Conservation (phyloP, 495 filamentous ascomycete genomes). For the Aspergillus heteromorphus region DNA sequence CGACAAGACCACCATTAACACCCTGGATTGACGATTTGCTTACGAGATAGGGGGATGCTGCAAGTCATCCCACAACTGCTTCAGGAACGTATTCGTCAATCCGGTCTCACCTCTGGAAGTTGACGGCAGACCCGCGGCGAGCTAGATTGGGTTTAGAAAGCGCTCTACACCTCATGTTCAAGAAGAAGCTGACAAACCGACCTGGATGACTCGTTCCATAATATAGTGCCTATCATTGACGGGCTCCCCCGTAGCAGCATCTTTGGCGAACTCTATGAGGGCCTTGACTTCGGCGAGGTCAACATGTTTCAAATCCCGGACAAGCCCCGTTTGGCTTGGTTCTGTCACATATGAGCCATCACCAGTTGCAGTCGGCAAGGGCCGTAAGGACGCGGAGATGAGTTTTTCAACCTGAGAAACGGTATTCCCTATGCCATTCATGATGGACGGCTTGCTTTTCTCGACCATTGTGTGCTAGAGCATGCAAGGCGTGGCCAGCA, state of each 20-base stretch:
- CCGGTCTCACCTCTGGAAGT: conserved; percentile 46
- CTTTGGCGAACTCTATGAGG: conserved; percentile 47
- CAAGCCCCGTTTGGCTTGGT: conserved; percentile 27
- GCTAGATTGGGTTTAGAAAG: conserved; percentile 14
- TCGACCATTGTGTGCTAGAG: conserved; percentile 21
- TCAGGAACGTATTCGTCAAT: conserved; percentile 57
- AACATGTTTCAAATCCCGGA: conserved; percentile 36
- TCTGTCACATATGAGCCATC: conserved; percentile 49
- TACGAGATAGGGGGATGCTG: conserved; percentile 63
- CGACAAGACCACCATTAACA: conserved; percentile 13
- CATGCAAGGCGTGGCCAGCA: neutral
- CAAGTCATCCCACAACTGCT: conserved; percentile 61
- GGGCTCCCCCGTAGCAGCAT: conserved; percentile 73
- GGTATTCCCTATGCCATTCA: conserved; percentile 25
- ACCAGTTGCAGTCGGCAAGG: conserved; percentile 59
- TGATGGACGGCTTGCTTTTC: conserved; percentile 5
- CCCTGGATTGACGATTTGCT: conserved; percentile 21
- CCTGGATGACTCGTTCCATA: conserved; percentile 52
- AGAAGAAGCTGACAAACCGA: conserved; percentile 12
- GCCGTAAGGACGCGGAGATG: conserved; percentile 52
- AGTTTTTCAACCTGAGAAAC: conserved; percentile 51
- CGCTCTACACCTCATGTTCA: neutral
- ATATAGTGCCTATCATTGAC: conserved; percentile 73
- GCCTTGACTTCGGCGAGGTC: conserved; percentile 38
- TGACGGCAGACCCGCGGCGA: conserved; percentile 45